Evolutionary conservation across 208 protist genomes (phyloP).

Genomic region (Trypanosoma melophagium): DNA sequence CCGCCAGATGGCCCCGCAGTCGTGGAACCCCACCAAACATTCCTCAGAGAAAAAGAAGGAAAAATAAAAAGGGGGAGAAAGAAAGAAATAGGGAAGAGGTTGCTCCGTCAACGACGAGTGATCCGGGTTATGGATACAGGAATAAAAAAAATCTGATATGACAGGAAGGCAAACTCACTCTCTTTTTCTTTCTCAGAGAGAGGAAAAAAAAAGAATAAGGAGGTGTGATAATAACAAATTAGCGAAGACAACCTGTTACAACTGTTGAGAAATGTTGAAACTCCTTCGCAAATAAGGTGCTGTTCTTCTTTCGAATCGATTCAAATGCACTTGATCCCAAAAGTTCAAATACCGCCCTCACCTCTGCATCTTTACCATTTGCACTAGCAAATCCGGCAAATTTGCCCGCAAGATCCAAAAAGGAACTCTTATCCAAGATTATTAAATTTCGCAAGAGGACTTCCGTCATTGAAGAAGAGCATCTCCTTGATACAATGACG

Average conservation of each 20-base stretch:
- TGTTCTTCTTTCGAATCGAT: conserved; percentile 20
- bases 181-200: too few species aligned
- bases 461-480: not conserved
- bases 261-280: conserved; percentile 29
- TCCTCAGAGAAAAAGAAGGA: too few species aligned
- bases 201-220: conserved; percentile 1
- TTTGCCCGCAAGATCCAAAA: conserved; percentile 3
- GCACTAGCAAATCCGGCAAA: conserved; percentile 10
- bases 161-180: too few species aligned
- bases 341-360: conserved; percentile 22
- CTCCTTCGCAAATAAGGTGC: conserved; percentile 23
- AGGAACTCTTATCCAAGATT: conserved; percentile 16
- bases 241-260: conserved; percentile 20
- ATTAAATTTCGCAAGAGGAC: conserved; percentile 17
- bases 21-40: too few species aligned
- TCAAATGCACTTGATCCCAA: conserved; percentile 24
- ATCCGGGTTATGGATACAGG: too few species aligned
- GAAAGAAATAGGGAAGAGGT: too few species aligned
- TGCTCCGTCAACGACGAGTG: too few species aligned
- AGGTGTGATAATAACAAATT: not conserved
- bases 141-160: too few species aligned
- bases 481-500: conserved; percentile 20
- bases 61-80: too few species aligned
- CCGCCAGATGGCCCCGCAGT: too few species aligned
- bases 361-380: conserved; percentile 16